Evolutionary conservation across 805 yeast genomes (phyloP), one percentile per base, ranked within the genome.

Genomic region (Debaryomyces castellii): DNA sequence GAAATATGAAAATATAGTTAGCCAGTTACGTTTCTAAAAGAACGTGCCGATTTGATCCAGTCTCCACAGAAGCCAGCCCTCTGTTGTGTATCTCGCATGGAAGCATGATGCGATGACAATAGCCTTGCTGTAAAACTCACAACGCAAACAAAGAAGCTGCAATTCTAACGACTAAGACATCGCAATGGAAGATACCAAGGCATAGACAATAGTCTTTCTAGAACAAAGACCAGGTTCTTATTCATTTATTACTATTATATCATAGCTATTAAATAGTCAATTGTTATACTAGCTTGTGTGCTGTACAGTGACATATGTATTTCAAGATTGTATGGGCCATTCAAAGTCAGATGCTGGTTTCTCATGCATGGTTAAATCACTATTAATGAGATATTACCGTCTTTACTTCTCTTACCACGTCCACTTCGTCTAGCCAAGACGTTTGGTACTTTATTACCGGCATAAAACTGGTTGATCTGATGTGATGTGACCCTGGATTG

Each of bases 1-100:
- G 58, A 7, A 47, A 48, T 38, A 39, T 25, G 16, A 40, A 44
- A 43, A 53, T 45, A 53, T 18, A 21, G 11, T 35, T 35, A 21
- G 38, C 41, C 39, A 43, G 40, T 4, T 25, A 7, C 5, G 25
- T 3, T 7, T 25, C 11, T 25, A 25, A 25, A 10, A 6, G 25
- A 23, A 23, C 8, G 9, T 23, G 25, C 25, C 9, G 9, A 23
- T 9, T n/a, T n/a, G n/a, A 22, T 25, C 12, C 28, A 7, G 4
- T 9, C 20, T 17, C 34, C 34, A 30, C 34, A 30, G 11, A 2
- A 30, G 20, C 34, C 34, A 30, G 34, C 34, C 34, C 9, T 16
- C 34, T 30, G 34, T 30, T 30, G 18, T 30, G 16, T 30, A 3
- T 16, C 33, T 16, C 14, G 33, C 18, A 14, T 14, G 11, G 17